Conservation (phyloP, 2,329 filamentous ascomycete species). For the Colletotrichum chrysophilum region DNA sequence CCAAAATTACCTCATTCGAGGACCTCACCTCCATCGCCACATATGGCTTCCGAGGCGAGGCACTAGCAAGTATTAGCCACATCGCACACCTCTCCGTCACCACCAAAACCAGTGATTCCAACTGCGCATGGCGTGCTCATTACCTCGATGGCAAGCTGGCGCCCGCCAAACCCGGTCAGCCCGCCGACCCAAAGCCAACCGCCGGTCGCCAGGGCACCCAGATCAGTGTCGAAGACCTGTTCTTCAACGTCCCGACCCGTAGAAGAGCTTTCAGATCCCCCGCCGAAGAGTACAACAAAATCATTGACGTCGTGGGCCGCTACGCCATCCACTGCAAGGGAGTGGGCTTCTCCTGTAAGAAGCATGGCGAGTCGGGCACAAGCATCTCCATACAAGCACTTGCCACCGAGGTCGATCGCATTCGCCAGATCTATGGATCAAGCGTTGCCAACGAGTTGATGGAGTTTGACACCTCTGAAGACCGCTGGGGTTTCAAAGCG, state of each 20-base stretch:
- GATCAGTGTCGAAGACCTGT: slow-evolving; percentile 95
- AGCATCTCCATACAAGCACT: slow-evolving; percentile 80
- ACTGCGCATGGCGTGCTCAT: slow-evolving; percentile 87
- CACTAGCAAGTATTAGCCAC: slow-evolving; percentile 95
- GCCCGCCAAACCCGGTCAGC: slow-evolving; percentile 86
- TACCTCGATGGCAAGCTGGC: slow-evolving; percentile 84
- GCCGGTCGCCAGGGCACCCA: slow-evolving; percentile 91
- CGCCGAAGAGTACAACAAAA: slow-evolving; percentile 97
- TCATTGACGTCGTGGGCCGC: slow-evolving; percentile 90
- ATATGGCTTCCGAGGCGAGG: slow-evolving; percentile 97
- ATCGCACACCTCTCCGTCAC: slow-evolving; percentile 96
- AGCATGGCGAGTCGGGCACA: slow-evolving; percentile 85
- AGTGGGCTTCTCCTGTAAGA: slow-evolving; percentile 97
- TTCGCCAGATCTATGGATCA: slow-evolving; percentile 87
- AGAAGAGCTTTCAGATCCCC: slow-evolving; percentile 88
- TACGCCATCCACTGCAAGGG: slow-evolving; percentile 91
- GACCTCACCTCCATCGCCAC: slow-evolving; percentile 89
- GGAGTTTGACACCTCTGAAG: slow-evolving; percentile 73
- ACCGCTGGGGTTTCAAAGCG: slow-evolving; percentile 83
- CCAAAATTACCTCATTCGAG: slow-evolving; percentile 92
- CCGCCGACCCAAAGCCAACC: slow-evolving; percentile 82
- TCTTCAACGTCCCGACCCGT: slow-evolving; percentile 93
- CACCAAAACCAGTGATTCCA: slow-evolving; percentile 88
- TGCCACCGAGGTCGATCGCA: slow-evolving; percentile 78
- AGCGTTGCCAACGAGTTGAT: slow-evolving; percentile 88